Evolutionary conservation across 495 filamentous ascomycete genomes (phyloP), one percentile per base, ranked within the genome.

Genomic region (Pseudoneurospora amorphoporcata): DNA sequence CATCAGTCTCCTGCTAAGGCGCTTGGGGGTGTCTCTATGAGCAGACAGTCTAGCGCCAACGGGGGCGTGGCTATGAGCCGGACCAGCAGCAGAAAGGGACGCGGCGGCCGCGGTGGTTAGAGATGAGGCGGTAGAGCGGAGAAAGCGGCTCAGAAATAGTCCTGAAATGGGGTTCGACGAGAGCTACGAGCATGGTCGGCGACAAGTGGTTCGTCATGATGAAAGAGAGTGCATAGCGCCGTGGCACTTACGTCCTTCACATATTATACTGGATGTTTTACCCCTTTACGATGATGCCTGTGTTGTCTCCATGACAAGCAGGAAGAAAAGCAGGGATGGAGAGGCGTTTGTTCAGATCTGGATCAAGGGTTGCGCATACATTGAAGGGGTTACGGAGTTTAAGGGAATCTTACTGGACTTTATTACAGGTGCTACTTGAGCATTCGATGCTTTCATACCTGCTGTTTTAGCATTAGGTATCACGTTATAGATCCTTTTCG

Each of bases 31-130:
- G 79, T 81, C 39, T 76, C 84, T 19, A 86, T 87, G 85, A 86
- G 84, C 73, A 78, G 84, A 32, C 84, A 86, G 75, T 83, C 80
- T 45, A 86, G 84, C 61, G 79, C 83, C 0, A 85, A 84, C 41
- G 53, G 53, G 12, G 82, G 85, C 41, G 83, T 79, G 29, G 81
- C 82, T 1, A 87, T 87, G 86, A 86, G 84, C 71, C 77, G 86
- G 58, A 86, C 79, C 40, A 81, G 77, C 72, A 81, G 76, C 43
- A 76, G 81, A 23, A 81, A 79, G 70, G 79, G 78, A 38, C 75
- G 79, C 23, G 73, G 75, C n/a, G 77, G 76, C 2, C 77, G 79
- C 16, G 77, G 73, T 40, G 75, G 76, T 10, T 79, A 68, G 71
- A 8, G 35, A n/a, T 5, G 19, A 23, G 19, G n/a, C 4, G 19